Evolutionary conservation across 495 filamentous ascomycete genomes (phyloP), one percentile per base, ranked within the genome.

Genomic region (Cetradonia linearis): DNA sequence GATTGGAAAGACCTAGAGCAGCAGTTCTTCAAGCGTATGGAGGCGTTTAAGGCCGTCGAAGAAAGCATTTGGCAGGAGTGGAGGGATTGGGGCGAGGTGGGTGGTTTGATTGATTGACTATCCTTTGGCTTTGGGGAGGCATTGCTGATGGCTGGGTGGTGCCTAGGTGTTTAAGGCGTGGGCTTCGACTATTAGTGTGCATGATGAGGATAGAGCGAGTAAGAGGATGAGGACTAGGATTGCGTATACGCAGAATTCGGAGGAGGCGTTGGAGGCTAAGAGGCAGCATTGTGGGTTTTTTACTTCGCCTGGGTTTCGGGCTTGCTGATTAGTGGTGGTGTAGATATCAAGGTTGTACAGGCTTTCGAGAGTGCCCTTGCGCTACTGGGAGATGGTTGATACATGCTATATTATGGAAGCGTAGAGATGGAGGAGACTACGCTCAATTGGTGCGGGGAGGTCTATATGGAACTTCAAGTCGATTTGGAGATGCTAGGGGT

Each of bases 271-370:
- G 55, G 63, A 65, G 63, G 59, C 55, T 3, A 65, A 65, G 34
- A 25, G 63, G 16, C 55, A 58, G 60, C 63, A 65, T 50, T 65
- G 61, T 63, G 44, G 44, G 61, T 27, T 44, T 20, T 6, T n/a
- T 59, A 6, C 0, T 10, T 53, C 3, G 16, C 18, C 0, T 1
- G 28, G 9, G 20, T 2, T 34, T 20, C 20, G n/a, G 33, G 33
- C 3, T 37, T 36, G 10, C 40, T 59, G 36, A 52, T 54, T 23
- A 49, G 6, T 0, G 27, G 3, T 42, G 4, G 6, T 18, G 25
- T 30, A 63, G 61, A 65, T 55, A 62, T 65, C 33, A 65, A 65
- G 56, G 63, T 65, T n/a, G 63, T 65, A 0, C 59, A 65, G 37
- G 63, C 63, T 10, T 65, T 65, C 42, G 63, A 65, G 40, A 54